Base-by-base conservation (phyloP, 176 grass and related monocot species). In the Rhynchospora pubera region DNA sequence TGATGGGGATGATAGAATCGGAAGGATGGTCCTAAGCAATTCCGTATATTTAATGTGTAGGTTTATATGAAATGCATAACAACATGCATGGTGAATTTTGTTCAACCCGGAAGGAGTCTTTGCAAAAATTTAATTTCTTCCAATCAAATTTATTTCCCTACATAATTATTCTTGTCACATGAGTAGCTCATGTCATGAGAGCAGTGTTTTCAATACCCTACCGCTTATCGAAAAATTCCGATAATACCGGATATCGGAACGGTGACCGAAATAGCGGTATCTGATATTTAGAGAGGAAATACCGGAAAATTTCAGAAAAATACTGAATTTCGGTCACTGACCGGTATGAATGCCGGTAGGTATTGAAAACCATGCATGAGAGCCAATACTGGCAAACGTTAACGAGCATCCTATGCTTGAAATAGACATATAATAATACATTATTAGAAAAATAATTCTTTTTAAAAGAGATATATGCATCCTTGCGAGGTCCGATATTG, bases 391-490 rank as follows among this genome's bases (percentile, higher is more conserved):
- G 71, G 57, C 28, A 53, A 14, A 39, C 34, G 26, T 44, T 34
- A 30, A 32, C 58, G 73, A 85, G 88, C 64, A 90, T 90, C 88
- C 88, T 39, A 88, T 77, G 65, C 30, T 13, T 23, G 15, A 84
- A 57, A 44, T 63, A 56, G 22, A 39, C 4, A 39, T 39, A 19
- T 45, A 48, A 66, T 48, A 82, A 14, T 18, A 51, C 23, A 65
- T 15, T 23, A 39, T 39, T 39, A 5, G 34, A 14, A 79, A 39
- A 60, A 24, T 28, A 2, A 4, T n/a, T 39, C 24, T 59, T 21
- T 82, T 39, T 62, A 43, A 65, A 39, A 60, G 11, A 53, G 56
- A 42, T 19, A 71, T 46, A 14, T 34, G 15, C 4, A 48, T 42
- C 15, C 26, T 75, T 57, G 28, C 12, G 44, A 86, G 58, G 71